Conservation (phyloP, 2,329 filamentous ascomycete genomes). For the Trichophyton schoenleinii region DNA sequence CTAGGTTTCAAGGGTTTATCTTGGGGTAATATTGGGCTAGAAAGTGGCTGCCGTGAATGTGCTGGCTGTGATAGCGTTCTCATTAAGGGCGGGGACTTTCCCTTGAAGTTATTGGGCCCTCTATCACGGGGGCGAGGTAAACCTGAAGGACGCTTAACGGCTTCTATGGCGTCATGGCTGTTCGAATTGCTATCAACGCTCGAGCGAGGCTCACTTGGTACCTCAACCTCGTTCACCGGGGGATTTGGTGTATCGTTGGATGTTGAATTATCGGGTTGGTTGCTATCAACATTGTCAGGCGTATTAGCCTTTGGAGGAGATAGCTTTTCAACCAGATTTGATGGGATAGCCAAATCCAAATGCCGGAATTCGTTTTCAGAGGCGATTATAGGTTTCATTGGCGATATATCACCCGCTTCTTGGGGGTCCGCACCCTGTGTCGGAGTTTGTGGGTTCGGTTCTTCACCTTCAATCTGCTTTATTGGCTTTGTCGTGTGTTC, state of each 20-base stretch:
- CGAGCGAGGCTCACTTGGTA: not conserved
- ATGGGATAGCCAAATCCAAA: slow-evolving; percentile 45
- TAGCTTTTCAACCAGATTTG: slow-evolving; percentile 18
- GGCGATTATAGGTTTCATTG: slow-evolving; percentile 15
- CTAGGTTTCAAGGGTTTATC: not conserved
- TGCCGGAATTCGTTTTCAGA: slow-evolving; percentile 46
- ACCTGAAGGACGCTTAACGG: slow-evolving; percentile 20
- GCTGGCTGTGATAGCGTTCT: slow-evolving; percentile 42
- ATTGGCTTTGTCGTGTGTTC: slow-evolving; percentile 41
- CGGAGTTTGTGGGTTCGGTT: not conserved
- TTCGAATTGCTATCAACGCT: slow-evolving; percentile 8
- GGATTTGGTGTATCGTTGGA: not conserved
- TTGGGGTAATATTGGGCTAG: not conserved
- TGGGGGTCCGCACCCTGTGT: not conserved
- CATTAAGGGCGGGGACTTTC: slow-evolving; percentile 35
- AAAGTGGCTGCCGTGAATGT: slow-evolving; percentile 16
- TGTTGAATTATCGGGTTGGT: not conserved
- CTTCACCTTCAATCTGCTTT: slow-evolving; percentile 12
- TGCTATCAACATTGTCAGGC: not conserved
- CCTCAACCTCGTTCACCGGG: not conserved
- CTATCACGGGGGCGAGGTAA: slow-evolving; percentile 30
- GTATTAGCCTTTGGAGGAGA: slow-evolving; percentile 4
- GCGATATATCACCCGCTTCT: slow-evolving; percentile 10
- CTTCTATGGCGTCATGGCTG: not conserved
- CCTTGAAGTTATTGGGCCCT: slow-evolving; percentile 25